A percentile compares a stretch with the other conserved stretches of the same genome.
These are phyloP conservation scores for Lumnitzera littorea DNA, from an alignment of 345 rosid genomes.

Conservation along the genomic window DNA sequence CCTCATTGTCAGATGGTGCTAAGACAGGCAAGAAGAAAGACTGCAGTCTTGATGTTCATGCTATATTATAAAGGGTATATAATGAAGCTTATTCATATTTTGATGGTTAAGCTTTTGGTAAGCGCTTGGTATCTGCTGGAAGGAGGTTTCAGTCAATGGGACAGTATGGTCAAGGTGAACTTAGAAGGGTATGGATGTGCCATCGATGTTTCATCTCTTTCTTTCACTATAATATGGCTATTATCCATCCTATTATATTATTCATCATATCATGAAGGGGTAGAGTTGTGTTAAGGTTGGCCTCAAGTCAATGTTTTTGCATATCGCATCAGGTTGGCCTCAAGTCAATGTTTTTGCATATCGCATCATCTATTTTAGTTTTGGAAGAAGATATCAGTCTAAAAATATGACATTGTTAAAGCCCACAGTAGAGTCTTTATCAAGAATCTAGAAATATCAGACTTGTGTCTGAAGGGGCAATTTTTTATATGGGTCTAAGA, in stretches of 20 bases:
- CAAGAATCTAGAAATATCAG: neutral
- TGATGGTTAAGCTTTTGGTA: conserved; percentile 67
- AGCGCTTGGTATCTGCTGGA: conserved; percentile 71
- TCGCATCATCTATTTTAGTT: no score
- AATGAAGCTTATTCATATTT: conserved; percentile 18
- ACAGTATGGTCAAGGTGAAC: conserved; percentile 88
- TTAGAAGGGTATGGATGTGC: conserved; percentile 51
- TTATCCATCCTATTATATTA: neutral
- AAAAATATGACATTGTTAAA: no score
- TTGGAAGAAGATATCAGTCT: no score
- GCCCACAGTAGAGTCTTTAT: neutral
- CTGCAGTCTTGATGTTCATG: conserved; percentile 12
- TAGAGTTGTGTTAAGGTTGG: no score
- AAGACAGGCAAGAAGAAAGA: conserved; percentile 58
- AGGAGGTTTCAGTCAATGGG: conserved; percentile 89
- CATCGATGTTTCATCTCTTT: conserved; percentile 12
- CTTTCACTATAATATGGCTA: neutral
- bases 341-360: no score
- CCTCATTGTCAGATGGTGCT: conserved; percentile 37
- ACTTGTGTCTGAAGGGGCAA: no score
- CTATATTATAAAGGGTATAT: conserved; percentile 14
- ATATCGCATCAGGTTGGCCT: no score
- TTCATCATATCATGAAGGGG: neutral
- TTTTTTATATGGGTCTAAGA: conserved; percentile 30
- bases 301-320: no score